A percentile compares a stretch with the other conserved stretches of the same genome.
phyloP scores from a whole-genome alignment of 23 red algal species.

The Gracilaria domingensis region DNA sequence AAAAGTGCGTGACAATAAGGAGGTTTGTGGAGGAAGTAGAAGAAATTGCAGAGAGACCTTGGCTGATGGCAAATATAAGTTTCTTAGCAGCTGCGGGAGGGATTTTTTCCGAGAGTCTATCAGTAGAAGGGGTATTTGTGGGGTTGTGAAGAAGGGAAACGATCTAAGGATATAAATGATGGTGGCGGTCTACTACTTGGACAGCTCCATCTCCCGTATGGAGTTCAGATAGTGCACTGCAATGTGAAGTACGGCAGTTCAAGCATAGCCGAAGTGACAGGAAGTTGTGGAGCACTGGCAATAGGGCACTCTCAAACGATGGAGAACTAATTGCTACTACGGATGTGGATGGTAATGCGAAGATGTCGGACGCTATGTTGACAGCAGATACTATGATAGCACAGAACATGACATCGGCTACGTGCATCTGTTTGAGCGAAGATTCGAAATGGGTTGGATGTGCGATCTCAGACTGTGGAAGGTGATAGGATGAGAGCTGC shows the following conservation, averaged over 20 bases:
- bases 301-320: neutral
- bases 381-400: neutral
- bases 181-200: too few species aligned
- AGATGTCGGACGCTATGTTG: neutral
- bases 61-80: neutral
- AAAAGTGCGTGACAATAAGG: neutral
- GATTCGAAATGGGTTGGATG: neutral
- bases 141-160: neutral
- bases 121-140: neutral
- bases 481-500: neutral
- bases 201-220: too few species aligned
- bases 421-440: neutral
- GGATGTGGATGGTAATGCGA: neutral
- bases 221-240: too few species aligned
- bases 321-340: neutral
- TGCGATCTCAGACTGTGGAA: neutral
- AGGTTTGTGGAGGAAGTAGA: conserved; percentile 4
- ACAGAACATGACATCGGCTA: neutral
- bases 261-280: neutral
- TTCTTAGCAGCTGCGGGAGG: neutral
- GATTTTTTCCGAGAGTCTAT: neutral
- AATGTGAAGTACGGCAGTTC: neutral
- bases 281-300: neutral
- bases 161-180: neutral
- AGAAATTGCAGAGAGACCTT: neutral